phyloP scores from a whole-genome alignment of 495 filamentous ascomycete genomes.

The Lasiosphaeria ovina region DNA sequence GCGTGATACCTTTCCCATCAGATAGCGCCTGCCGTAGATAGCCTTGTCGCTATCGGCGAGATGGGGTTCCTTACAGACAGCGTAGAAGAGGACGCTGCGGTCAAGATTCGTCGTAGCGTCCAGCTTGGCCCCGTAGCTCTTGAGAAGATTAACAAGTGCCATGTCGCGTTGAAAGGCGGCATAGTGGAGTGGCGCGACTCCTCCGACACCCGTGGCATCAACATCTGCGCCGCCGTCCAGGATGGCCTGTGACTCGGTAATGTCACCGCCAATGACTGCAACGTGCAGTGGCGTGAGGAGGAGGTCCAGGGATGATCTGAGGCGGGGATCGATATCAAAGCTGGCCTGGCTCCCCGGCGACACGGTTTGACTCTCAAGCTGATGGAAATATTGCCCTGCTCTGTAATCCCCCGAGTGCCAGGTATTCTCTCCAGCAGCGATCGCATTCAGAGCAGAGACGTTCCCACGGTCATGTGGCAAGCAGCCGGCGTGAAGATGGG shows the following conservation, averaged over 20 bases:
- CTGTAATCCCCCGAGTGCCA: too few species aligned
- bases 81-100: conserved; percentile 21
- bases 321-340: neutral
- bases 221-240: conserved; percentile 1
- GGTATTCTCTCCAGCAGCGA: too few species aligned
- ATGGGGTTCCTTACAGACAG: conserved; percentile 11
- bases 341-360: neutral
- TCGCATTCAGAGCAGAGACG: too few species aligned
- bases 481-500: too few species aligned
- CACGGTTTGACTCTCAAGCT: neutral
- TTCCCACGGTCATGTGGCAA: too few species aligned
- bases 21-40: neutral
- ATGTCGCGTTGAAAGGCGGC: conserved; percentile 17
- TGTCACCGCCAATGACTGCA: conserved; percentile 14
- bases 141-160: conserved; percentile 14
- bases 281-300: conserved; percentile 8
- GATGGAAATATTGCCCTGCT: neutral
- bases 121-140: conserved; percentile 13
- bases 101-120: conserved; percentile 17
- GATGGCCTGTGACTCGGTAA: neutral
- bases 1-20: neutral
- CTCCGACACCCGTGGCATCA: conserved; percentile 11
- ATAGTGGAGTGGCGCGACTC: conserved; percentile 19
- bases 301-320: neutral
- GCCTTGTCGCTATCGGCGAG: conserved; percentile 2